Base-by-base conservation (phyloP, 306 rosid genomes). In the Castanea sativa region DNA sequence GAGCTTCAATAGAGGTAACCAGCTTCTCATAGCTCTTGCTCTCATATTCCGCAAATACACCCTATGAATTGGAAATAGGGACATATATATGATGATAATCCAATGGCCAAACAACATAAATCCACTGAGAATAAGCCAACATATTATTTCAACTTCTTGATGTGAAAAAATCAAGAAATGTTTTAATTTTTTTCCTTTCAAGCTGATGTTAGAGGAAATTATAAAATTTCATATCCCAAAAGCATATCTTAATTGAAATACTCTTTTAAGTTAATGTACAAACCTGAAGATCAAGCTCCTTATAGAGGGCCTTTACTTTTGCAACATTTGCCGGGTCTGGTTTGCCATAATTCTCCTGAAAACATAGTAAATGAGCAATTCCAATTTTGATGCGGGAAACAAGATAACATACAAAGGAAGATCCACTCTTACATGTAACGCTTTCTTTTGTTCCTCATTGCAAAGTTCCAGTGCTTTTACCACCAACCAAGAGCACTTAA, bases 401-500 rank as follows among this genome's bases (percentile, higher is more conserved):
- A 11, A 69, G 68, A 27, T n/a, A 2, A 71, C 1, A 55, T 16
- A 49, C 68, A 30, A 72, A 41, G 9, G 41, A 56, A 73, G 71
- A 43, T 83, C 27, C 32, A 19, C 61, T 49, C 94, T 89, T 85
- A 93, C 99, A 82, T 81, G 23, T 82, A 95, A 73, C 15, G 89
- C 35, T 85, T 78, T 87, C 96, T 91, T 93, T 82, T 95, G 98
- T 73, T 89, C 76, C 65, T 91, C 93, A 16, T 82, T 89, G 81
- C 89, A 11, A 80, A 83, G 85, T 72, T 95, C 99, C 79, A 95
- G 55, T 19, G 99, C 98, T 83, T 95, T 95, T 82, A 89, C 98
- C 25, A 87, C 93, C 89, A 95, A 49, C 99, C 98, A 95, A 77
- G 99, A 95, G 86, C 99, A 95, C 81, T 95, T 95, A 80, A 90